Evolutionary conservation across 1,284 basidiomycete genomes (phyloP).

Genomic region (Heterobasidion irregulare): DNA sequence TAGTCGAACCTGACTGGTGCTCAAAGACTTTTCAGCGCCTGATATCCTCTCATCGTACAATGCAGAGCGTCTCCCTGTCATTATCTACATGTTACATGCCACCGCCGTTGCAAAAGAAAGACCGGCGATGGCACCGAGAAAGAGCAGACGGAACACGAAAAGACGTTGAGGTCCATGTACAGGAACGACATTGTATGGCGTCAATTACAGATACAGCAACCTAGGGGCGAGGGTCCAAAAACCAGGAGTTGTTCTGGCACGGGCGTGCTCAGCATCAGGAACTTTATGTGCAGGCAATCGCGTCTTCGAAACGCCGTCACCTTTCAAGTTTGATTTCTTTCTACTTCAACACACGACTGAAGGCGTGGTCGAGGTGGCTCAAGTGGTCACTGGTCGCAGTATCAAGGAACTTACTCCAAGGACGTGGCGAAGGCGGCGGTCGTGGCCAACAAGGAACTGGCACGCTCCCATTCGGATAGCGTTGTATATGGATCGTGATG

Average conservation of each 20-base stretch:
- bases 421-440: not conserved
- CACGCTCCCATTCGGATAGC: not conserved
- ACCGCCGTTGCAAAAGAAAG: not conserved
- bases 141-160: not conserved
- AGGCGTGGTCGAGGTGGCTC: not conserved
- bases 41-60: conserved; percentile 11
- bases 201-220: not conserved
- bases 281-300: not conserved
- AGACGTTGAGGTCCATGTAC: not conserved
- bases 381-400: too few relatives aligned
- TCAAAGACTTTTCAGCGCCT: conserved; percentile 10
- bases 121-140: not conserved
- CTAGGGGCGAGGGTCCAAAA: not conserved
- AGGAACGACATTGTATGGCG: not conserved
- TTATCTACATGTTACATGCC: not conserved
- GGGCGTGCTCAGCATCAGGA: not conserved
- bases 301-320: not conserved
- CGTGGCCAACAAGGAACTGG: not conserved
- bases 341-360: not conserved
- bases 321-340: not conserved
- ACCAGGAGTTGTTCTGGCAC: not conserved
- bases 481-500: not conserved
- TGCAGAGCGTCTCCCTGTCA: not conserved
- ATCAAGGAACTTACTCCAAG: not conserved
- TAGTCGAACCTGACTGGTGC: conserved; percentile 17